Percentiles rank a stretch among this genome's conserved stretches.
Conservation (phyloP, 1,284 basidiomycete species). For the Irpex sp. region DNA sequence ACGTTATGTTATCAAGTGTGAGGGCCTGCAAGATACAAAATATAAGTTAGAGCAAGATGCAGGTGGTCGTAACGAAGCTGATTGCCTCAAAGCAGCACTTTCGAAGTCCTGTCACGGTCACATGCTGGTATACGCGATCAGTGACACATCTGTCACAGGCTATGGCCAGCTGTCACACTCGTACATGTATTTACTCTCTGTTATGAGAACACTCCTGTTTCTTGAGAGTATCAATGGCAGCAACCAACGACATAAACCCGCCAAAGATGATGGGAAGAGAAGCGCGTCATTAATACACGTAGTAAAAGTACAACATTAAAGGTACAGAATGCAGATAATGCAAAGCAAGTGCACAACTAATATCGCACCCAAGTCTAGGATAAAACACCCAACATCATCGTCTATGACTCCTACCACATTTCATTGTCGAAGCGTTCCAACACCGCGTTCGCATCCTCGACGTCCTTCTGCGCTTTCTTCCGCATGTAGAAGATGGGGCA, state of each 20-base stretch:
- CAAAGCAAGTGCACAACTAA: background rate
- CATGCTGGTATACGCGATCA: background rate
- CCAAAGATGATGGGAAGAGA: background rate
- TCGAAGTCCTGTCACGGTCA: background rate
- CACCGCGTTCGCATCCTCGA: conserved; percentile 72
- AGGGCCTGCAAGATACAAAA: background rate
- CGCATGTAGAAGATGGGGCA: conserved; percentile 98
- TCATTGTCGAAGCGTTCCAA: conserved; percentile 81
- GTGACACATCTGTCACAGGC: background rate
- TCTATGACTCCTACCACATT: conserved; percentile 34
- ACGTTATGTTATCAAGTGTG: background rate
- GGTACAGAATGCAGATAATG: background rate
- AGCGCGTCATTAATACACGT: background rate
- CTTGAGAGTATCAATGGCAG: too few relatives aligned
- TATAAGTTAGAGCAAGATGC: background rate
- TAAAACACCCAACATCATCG: background rate
- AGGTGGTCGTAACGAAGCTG: background rate
- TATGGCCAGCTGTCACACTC: too few relatives aligned
- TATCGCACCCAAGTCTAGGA: background rate
- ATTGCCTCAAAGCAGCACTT: background rate
- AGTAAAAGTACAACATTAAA: background rate
- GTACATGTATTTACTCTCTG: too few relatives aligned
- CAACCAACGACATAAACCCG: background rate
- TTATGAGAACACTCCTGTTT: too few relatives aligned
- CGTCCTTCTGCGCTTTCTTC: conserved; percentile 95